These are phyloP conservation scores for Kalmusia sp. DNA, from an alignment of 2,329 filamentous ascomycete species.

Conservation along the genomic window DNA sequence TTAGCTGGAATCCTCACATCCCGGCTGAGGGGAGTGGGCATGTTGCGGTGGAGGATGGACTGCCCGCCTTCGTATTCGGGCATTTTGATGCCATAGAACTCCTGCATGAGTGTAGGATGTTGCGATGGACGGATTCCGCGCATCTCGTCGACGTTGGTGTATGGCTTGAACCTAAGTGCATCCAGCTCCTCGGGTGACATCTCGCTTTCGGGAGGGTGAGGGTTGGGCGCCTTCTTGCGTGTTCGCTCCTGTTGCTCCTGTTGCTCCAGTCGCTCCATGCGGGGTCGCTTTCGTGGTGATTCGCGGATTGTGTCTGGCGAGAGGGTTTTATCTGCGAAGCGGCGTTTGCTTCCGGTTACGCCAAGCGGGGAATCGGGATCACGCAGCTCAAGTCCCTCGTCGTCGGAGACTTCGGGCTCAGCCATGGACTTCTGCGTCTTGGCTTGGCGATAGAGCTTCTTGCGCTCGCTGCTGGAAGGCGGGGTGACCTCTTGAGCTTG, in stretches of 20 bases:
- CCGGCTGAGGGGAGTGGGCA: background rate
- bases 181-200: background rate
- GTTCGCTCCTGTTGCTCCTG: background rate
- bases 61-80: background rate
- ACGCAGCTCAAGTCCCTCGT: slow-evolving; percentile 11
- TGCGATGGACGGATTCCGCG: background rate
- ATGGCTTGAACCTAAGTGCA: background rate
- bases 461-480: slow-evolving; percentile 3
- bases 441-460: background rate
- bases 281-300: background rate
- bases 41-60: background rate
- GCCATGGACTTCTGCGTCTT: slow-evolving; percentile 1
- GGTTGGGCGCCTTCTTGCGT: background rate
- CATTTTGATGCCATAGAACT: background rate
- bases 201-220: background rate
- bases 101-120: background rate
- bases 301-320: background rate
- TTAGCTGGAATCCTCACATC: background rate
- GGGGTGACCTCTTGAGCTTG: slow-evolving; percentile 5
- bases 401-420: background rate
- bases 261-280: background rate
- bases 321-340: background rate
- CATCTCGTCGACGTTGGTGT: background rate
- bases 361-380: slow-evolving; percentile 4
- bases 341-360: background rate